Evolutionary conservation across 208 protist genomes (phyloP).

Genomic region (Trypanosoma platydactyli): DNA sequence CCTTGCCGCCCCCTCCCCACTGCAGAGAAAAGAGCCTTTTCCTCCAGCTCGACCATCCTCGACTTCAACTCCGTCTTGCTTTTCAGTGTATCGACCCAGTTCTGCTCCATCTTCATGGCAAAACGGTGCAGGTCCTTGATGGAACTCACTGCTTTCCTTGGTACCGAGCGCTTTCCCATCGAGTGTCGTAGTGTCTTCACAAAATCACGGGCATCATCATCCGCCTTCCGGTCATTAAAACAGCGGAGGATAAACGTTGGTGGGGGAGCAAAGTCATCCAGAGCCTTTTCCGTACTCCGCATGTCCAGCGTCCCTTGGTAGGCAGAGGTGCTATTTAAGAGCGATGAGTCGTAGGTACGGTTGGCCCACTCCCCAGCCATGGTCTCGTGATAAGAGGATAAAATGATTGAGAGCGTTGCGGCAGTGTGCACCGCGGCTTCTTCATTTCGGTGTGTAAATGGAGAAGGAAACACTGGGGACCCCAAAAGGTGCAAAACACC

Average conservation of each 20-base stretch:
- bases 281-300: constrained; percentile 62
- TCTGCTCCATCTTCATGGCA: constrained; percentile 69
- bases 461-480: constrained; percentile 64
- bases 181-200: constrained; percentile 52
- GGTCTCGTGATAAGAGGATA: constrained; percentile 80
- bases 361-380: constrained; percentile 89
- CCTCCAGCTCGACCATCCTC: constrained; percentile 50
- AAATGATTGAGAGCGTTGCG: constrained; percentile 64
- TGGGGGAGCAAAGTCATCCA: constrained; percentile 77
- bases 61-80: constrained; percentile 63
- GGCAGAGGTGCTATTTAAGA: constrained; percentile 51
- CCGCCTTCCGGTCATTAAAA: constrained; percentile 48
- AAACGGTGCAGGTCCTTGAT: constrained; percentile 71
- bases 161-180: constrained; percentile 42
- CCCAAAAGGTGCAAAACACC: constrained; percentile 85
- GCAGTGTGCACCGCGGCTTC: constrained; percentile 69
- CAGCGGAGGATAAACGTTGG: constrained; percentile 73
- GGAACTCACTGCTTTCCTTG: constrained; percentile 43
- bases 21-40: constrained; percentile 40
- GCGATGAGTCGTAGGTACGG: constrained; percentile 75
- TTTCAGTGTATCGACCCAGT: constrained; percentile 73
- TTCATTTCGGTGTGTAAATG: constrained; percentile 85
- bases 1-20: constrained; percentile 18
- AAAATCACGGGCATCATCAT: constrained; percentile 65
- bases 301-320: constrained; percentile 76